Conservation (phyloP, 1,284 basidiomycete species). For the Marasmius oreades region DNA sequence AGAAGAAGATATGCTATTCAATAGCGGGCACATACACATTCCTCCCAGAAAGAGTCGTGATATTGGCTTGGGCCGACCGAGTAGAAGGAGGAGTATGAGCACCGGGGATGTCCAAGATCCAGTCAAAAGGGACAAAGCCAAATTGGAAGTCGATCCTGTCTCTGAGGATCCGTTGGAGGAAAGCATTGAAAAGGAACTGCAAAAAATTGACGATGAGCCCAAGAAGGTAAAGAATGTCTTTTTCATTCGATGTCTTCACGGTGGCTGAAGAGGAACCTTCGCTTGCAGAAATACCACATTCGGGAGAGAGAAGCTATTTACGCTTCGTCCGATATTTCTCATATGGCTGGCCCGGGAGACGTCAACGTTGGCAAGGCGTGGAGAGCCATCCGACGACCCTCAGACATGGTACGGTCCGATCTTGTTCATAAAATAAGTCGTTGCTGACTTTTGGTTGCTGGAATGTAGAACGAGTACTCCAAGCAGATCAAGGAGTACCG, state of each 20-base stretch:
- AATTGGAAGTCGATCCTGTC: slow-evolving; percentile 38
- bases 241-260: slow-evolving; percentile 5
- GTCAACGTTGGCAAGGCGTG: slow-evolving; percentile 83
- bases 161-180: slow-evolving; percentile 53
- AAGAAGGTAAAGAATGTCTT: slow-evolving; percentile 42
- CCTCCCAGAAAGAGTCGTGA: slow-evolving; percentile 18
- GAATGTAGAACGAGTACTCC: slow-evolving; percentile 81
- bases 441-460: too few relatives aligned
- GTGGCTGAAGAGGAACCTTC: neutral
- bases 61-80: slow-evolving; percentile 46
- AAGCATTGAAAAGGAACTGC: slow-evolving; percentile 67
- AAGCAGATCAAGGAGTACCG: slow-evolving; percentile 83
- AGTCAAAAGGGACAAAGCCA: slow-evolving; percentile 28
- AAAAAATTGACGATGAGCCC: slow-evolving; percentile 48
- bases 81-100: slow-evolving; percentile 65
- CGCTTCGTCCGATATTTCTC: slow-evolving; percentile 73
- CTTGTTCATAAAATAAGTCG: too few relatives aligned
- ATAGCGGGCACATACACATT: slow-evolving; percentile 20
- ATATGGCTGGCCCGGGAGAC: slow-evolving; percentile 72
- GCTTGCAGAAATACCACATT: slow-evolving; percentile 52
- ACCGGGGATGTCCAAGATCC: slow-evolving; percentile 61
- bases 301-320: slow-evolving; percentile 77
- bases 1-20: slow-evolving; percentile 33
- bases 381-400: slow-evolving; percentile 83
- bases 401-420: slow-evolving; percentile 75